phyloP scores from a whole-genome alignment of 306 rosid species.

The Sechiopsis laciniata region DNA sequence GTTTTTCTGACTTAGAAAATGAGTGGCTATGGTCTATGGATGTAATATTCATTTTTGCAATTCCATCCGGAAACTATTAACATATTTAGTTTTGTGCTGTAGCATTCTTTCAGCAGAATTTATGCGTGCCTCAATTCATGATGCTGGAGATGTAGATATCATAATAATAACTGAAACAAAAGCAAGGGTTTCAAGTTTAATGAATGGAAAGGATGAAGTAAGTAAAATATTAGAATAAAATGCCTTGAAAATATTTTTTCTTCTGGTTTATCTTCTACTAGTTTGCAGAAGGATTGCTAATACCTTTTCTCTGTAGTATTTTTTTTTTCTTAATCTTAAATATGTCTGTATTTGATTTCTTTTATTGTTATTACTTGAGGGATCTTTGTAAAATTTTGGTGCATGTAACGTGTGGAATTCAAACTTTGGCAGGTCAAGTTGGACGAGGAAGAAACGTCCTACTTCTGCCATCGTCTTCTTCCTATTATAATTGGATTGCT shows the following conservation, averaged over 20 bases:
- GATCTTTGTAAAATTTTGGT: conserved; percentile 8
- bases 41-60: neutral
- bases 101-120: conserved; percentile 99
- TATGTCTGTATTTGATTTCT: neutral
- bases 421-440: conserved; percentile 51
- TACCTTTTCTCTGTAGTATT: neutral
- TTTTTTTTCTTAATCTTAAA: neutral
- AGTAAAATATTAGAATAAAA: conserved; percentile 27
- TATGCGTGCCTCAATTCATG: conserved; percentile 71
- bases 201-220: conserved; percentile 77
- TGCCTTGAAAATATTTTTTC: neutral
- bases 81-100: conserved; percentile 50
- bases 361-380: neutral
- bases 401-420: conserved; percentile 30
- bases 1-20: neutral
- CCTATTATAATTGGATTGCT: conserved; percentile 92
- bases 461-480: conserved; percentile 76
- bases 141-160: conserved; percentile 59
- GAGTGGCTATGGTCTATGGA: conserved; percentile 9
- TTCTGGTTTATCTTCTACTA: neutral
- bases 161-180: conserved; percentile 66
- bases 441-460: conserved; percentile 74
- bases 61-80: conserved; percentile 24
- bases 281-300: conserved; percentile 6
- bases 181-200: conserved; percentile 60